Base-by-base conservation (phyloP, 2,329 filamentous ascomycete genomes). In the Claviceps arundinis region DNA sequence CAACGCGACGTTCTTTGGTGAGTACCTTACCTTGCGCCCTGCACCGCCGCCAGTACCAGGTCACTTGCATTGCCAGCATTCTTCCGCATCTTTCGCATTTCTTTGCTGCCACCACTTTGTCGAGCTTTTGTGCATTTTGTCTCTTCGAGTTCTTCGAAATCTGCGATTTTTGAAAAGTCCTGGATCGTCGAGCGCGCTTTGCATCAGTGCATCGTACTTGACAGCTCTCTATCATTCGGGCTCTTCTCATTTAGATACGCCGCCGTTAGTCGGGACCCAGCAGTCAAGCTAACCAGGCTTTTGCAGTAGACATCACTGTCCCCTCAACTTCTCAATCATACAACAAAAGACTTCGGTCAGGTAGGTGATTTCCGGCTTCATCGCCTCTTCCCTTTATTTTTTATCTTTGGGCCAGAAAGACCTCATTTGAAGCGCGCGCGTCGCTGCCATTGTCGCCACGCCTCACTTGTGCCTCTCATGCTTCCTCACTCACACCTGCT, bases 1-100 rank as follows among this genome's bases (percentile, higher is more conserved):
- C 68, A 68, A 19, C 41, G 41, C 41, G 17, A 24, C 41, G 17
- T 43, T 26, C 56, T 63, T 59, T 65, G 68, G 77, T 81, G 71
- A 80, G 77, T 81, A 78, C 76, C 60, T 76, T 58, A 50, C 50
- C 59, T 26, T 26, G 52, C 62, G 56, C 57, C 50, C 55, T 58
- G 49, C 52, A 51, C 49, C 47, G 42, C 54, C 47, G 52, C 56
- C 48, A 68, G 65, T 57, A 59, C 59, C 60, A 73, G 71, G 69
- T 56, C 55, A 59, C 60, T 59, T 52, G 56, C 56, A 55, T 56
- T 52, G 26, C 50, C 30, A 52, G 42, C 50, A 50, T 47, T 4
- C 19, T 43, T 48, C 30, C 45, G 42, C 50, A 47, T 47, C 7
- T n/a, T 43, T 30, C 7, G 41, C 49, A 41, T 38, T 43, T 16